phyloP scores from a whole-genome alignment of 345 rosid genomes.

The Noccaea bulbosa region DNA sequence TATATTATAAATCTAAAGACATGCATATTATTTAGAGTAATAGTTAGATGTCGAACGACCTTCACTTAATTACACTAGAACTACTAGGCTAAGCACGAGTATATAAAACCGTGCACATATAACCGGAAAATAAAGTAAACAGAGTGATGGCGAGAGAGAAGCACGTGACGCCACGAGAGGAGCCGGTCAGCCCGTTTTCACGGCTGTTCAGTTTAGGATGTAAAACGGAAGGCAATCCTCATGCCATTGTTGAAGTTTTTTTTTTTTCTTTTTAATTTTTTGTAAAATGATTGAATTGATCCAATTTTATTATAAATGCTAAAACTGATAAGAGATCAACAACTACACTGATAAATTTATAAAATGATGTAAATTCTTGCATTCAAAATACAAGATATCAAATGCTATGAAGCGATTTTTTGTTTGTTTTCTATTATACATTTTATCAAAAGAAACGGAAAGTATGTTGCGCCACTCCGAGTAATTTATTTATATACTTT shows the following conservation, averaged over 20 bases:
- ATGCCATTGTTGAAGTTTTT: slow-evolving; percentile 42
- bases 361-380: too few relatives aligned
- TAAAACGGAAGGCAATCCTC: slow-evolving; percentile 30
- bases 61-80: slow-evolving; percentile 2
- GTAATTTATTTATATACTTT: too few relatives aligned
- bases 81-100: not conserved
- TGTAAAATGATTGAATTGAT: too few relatives aligned
- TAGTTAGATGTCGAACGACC: slow-evolving; percentile 1
- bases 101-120: not conserved
- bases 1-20: not conserved
- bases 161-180: slow-evolving; percentile 27
- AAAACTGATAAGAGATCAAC: too few relatives aligned
- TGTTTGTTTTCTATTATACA: too few relatives aligned
- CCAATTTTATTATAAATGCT: too few relatives aligned
- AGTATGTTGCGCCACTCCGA: too few relatives aligned
- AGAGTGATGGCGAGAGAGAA: slow-evolving; percentile 2
- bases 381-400: too few relatives aligned
- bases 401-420: too few relatives aligned
- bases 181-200: slow-evolving; percentile 55
- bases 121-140: not conserved
- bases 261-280: too few relatives aligned
- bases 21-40: not conserved
- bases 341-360: too few relatives aligned
- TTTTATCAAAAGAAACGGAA: too few relatives aligned
- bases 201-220: slow-evolving; percentile 56